A percentile compares a stretch with the other conserved stretches of the same genome.
These are phyloP conservation scores for Telopea speciosissima DNA, from an alignment of 177 flowering plant species.

Conservation along the genomic window DNA sequence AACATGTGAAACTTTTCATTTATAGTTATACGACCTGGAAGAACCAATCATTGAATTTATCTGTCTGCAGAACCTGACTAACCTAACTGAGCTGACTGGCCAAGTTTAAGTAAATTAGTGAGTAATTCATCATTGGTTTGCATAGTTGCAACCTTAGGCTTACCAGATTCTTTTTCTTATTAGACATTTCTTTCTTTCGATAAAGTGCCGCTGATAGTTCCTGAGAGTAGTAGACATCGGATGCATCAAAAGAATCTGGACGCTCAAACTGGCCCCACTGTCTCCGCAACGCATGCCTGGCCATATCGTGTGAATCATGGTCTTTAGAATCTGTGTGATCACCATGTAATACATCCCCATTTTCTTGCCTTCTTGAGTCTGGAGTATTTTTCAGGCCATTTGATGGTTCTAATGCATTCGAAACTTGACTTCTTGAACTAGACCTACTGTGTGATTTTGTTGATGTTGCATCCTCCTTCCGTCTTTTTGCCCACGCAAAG, in stretches of 20 bases:
- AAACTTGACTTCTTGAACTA: constrained; percentile 50
- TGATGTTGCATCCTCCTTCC: constrained; percentile 49
- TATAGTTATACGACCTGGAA: not conserved
- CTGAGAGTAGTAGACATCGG: constrained; percentile 78
- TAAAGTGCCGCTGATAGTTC: constrained; percentile 56
- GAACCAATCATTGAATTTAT: not conserved
- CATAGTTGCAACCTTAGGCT: constrained; percentile 14
- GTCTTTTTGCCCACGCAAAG: constrained; percentile 86
- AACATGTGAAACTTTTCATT: not conserved
- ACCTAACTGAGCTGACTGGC: not conserved
- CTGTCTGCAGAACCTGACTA: not conserved
- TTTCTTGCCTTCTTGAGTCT: constrained; percentile 42
- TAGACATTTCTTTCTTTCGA: constrained; percentile 45
- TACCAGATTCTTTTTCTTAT: constrained; percentile 54
- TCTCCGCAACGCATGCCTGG: constrained; percentile 40
- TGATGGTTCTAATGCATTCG: constrained; percentile 41
- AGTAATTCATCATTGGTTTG: not conserved
- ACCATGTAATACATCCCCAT: constrained; percentile 24
- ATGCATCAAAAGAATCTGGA: constrained; percentile 82
- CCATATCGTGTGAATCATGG: constrained; percentile 37
- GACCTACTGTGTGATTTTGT: constrained; percentile 58
- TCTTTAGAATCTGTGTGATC: constrained; percentile 32
- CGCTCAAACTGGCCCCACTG: constrained; percentile 68
- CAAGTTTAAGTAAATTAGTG: not conserved
- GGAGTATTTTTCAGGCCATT: constrained; percentile 24